phyloP scores from a whole-genome alignment of 2,329 filamentous ascomycete genomes.

The Cadophora luteo-olivacea region DNA sequence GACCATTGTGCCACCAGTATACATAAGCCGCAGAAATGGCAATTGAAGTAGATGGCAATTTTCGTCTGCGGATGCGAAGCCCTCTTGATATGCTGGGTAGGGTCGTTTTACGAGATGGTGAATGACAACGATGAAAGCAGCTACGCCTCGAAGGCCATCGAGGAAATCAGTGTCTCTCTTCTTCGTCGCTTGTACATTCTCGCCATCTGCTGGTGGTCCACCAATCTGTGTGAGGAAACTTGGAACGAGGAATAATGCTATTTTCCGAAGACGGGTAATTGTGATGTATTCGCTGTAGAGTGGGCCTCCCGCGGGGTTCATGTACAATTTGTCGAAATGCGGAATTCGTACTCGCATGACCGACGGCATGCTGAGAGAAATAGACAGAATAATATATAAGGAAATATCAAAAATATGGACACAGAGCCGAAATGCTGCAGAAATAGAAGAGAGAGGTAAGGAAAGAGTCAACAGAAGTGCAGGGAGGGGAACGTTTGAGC shows the following conservation, averaged over 20 bases:
- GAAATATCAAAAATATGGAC: neutral
- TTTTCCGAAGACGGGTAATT: neutral
- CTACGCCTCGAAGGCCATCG: slow-evolving; percentile 54
- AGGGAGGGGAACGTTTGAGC: neutral
- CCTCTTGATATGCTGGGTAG: slow-evolving; percentile 19
- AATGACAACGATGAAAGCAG: slow-evolving; percentile 38
- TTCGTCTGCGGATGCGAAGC: slow-evolving; percentile 20
- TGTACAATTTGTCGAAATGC: neutral
- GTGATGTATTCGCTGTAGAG: neutral
- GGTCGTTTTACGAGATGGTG: slow-evolving; percentile 26
- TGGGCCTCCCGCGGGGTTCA: neutral
- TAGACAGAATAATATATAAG: neutral
- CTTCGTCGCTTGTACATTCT: slow-evolving; percentile 27
- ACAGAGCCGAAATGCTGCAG: neutral
- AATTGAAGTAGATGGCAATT: slow-evolving; percentile 36
- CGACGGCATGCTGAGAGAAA: neutral
- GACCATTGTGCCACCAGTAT: slow-evolving; percentile 52
- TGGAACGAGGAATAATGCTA: slow-evolving; percentile 15
- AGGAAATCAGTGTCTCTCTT: slow-evolving; percentile 49
- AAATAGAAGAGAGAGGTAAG: too few relatives aligned
- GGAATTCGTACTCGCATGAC: neutral
- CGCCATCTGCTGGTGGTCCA: slow-evolving; percentile 4
- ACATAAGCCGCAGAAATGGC: slow-evolving; percentile 50
- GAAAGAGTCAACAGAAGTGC: neutral
- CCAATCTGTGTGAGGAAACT: slow-evolving; percentile 14